Conservation (phyloP, 1,139 yeast species). For the Yamadazyma atmosphaerica region DNA sequence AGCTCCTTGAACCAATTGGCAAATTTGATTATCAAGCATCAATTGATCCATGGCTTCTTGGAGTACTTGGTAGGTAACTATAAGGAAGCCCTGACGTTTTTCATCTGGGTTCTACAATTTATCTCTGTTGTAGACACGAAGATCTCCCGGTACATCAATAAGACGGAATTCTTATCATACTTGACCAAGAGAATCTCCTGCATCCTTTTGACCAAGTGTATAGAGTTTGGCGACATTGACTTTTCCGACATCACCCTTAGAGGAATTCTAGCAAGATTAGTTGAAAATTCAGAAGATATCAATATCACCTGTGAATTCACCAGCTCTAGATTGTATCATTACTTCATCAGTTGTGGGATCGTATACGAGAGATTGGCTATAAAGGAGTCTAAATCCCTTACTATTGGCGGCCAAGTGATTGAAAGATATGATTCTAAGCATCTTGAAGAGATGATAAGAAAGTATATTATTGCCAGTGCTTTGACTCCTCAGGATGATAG, state of each 20-base stretch:
- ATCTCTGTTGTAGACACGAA: slow-evolving; percentile 11
- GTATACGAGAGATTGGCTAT: slow-evolving; percentile 21
- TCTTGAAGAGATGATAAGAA: slow-evolving; percentile 31
- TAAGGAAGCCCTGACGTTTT: slow-evolving; percentile 12
- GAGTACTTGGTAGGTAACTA: slow-evolving; percentile 11
- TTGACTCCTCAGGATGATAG: slow-evolving; percentile 37
- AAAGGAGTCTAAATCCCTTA: slow-evolving; percentile 9
- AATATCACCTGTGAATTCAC: slow-evolving; percentile 17
- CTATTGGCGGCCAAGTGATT: slow-evolving; percentile 8
- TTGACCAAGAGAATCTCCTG: slow-evolving; percentile 15
- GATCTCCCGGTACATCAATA: slow-evolving; percentile 10
- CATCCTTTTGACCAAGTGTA: slow-evolving; percentile 17
- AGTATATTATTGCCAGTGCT: slow-evolving; percentile 31
- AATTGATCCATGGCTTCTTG: slow-evolving; percentile 15
- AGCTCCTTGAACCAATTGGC: slow-evolving; percentile 7
- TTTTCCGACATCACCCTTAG: not conserved
- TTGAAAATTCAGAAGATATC: slow-evolving; percentile 10
- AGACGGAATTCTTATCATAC: slow-evolving; percentile 15
- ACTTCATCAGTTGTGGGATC: slow-evolving; percentile 20
- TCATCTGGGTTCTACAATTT: slow-evolving; percentile 23
- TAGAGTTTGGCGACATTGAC: slow-evolving; percentile 14
- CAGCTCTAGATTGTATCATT: slow-evolving; percentile 14
- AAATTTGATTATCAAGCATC: slow-evolving; percentile 8
- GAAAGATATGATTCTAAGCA: slow-evolving; percentile 11
- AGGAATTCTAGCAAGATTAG: not conserved